Evolutionary conservation across 805 yeast genomes (phyloP).

Genomic region (Spathaspora hagerdaliae): DNA sequence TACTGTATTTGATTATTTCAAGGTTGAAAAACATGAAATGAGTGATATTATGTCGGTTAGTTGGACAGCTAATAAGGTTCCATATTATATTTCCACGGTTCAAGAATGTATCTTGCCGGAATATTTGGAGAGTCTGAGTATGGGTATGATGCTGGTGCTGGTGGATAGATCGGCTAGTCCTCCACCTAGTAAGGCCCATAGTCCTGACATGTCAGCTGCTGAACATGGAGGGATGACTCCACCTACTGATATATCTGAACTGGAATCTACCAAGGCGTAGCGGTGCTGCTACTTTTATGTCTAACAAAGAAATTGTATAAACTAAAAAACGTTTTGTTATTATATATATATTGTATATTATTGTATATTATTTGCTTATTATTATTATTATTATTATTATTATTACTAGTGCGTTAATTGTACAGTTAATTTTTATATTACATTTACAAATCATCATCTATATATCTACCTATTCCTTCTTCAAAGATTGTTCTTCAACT

Average conservation of each 20-base stretch:
- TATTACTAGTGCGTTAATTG: too few relatives aligned
- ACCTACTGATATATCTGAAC: neutral
- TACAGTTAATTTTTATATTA: too few relatives aligned
- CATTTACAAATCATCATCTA: too few relatives aligned
- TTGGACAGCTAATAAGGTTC: slow-evolving; percentile 85
- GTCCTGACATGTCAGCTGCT: neutral
- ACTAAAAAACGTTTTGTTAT: too few relatives aligned
- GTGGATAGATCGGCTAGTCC: neutral
- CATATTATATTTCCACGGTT: slow-evolving; percentile 74
- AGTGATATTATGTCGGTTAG: slow-evolving; percentile 74
- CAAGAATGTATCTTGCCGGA: slow-evolving; percentile 35
- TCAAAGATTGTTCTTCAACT: too few relatives aligned
- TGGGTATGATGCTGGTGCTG: neutral
- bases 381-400: too few relatives aligned
- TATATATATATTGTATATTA: too few relatives aligned
- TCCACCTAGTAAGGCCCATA: neutral
- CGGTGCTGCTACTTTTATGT: neutral
- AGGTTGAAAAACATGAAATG: slow-evolving; percentile 54
- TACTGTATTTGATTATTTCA: slow-evolving; percentile 60
- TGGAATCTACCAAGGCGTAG: neutral
- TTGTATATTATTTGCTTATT: too few relatives aligned
- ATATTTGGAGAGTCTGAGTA: slow-evolving; percentile 13
- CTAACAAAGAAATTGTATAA: neutral
- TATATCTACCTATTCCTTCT: too few relatives aligned
- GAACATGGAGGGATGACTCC: neutral